A percentile compares a stretch with the other conserved stretches of the same genome.
phyloP scores from a whole-genome alignment of 2,329 filamentous ascomycete species.

The Chalara sp. region DNA sequence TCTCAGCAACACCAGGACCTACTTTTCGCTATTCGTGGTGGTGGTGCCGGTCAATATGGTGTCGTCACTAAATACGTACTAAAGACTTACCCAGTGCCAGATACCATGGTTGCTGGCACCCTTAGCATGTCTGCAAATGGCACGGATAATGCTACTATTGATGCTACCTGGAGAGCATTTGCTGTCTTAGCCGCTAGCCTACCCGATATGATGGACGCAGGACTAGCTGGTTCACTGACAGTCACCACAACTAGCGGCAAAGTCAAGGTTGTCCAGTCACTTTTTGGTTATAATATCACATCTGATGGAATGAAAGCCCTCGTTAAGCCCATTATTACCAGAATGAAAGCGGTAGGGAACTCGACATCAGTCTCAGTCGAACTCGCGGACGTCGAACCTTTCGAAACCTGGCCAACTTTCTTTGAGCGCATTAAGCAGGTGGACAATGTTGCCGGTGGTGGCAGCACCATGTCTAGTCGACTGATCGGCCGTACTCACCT shows the following conservation, averaged over 20 bases:
- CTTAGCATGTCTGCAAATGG: neutral
- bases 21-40: constrained; percentile 56
- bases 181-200: neutral
- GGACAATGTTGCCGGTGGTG: neutral
- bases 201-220: constrained; percentile 7
- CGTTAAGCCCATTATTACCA: neutral
- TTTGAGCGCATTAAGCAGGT: neutral
- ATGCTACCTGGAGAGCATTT: constrained; percentile 4
- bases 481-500: constrained; percentile 27
- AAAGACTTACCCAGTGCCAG: constrained; percentile 1
- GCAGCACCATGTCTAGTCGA: constrained; percentile 20
- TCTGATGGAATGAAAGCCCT: neutral
- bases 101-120: neutral
- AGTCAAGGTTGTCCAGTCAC: neutral
- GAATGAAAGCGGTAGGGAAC: neutral
- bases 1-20: constrained; percentile 46
- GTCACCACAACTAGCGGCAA: neutral
- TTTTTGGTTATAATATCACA: constrained; percentile 3
- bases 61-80: constrained; percentile 34
- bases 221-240: constrained; percentile 1
- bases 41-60: constrained; percentile 48
- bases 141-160: neutral
- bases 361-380: neutral
- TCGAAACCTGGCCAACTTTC: neutral
- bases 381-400: neutral